Evolutionary conservation across 352 stramenopile genomes (phyloP), one percentile per base, ranked within the genome.

Genomic region (Peronospora farinosa): DNA sequence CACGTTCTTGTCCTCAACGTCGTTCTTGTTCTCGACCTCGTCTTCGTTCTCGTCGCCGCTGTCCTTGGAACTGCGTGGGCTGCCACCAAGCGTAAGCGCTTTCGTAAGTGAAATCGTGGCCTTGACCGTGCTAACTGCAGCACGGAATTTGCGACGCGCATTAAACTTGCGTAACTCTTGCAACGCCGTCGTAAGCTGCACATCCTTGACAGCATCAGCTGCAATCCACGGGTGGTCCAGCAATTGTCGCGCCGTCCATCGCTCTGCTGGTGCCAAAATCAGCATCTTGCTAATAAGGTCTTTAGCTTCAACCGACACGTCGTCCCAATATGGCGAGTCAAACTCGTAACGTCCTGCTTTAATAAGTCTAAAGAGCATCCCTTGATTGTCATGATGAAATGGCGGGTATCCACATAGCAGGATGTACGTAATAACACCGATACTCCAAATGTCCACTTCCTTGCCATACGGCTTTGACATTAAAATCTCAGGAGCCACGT

Each of bases 61-160:
- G 48, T 52, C 32, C 40, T 69, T 74, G 40, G 9, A 65, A 40
- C 61, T 67, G 7, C 47, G 51, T 16, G 59, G 59, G 30, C 63
- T 69, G 30, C 47, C 37, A 6, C 64, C 63, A 7, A 67, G 60
- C 36, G 72, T 78, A 23, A 88, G 65, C 35, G 63, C 72, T 56
- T 86, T 86, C 7, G 78, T 81, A n/a, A 88, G 68, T 31, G 76
- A 88, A 51, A 88, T 84, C 12, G 78, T 87, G 40, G 75, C 72
- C 60, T 84, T 88, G 54, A 95, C 88, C 9, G 88, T 95, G 54
- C 91, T 94, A 11, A 97, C 81, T 2, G 89, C 89, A 25, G 85
- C 86, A 64, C 95, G 95, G 69, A 97, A 95, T 67, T 96, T 97
- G 39, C 92, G 80, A 33, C 92, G 94, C 21, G 88, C 92, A 62